Percentiles rank a stretch among this genome's conserved stretches.
These are phyloP conservation scores for Oxytropis ochrocephala DNA, from an alignment of 306 rosid genomes.

Conservation along the genomic window DNA sequence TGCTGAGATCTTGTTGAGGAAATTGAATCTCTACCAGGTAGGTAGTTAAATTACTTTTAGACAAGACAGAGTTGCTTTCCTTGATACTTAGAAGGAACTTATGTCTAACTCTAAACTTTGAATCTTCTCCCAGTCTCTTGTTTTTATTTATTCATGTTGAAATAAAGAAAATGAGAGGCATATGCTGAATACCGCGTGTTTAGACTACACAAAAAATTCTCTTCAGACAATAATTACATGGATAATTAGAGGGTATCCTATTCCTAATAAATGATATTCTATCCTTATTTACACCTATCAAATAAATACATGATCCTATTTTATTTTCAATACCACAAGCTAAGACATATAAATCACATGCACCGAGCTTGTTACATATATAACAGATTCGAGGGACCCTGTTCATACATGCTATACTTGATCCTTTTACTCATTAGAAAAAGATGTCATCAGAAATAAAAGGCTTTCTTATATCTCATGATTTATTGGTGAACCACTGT, in stretches of 20 bases:
- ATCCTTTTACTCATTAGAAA: background rate
- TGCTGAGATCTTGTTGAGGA: slow-evolving; percentile 66
- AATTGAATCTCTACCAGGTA: slow-evolving; percentile 79
- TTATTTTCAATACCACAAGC: no score
- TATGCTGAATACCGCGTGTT: no score
- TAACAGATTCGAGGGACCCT: background rate
- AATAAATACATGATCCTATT: no score
- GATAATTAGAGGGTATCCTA: no score
- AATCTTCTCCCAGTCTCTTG: slow-evolving; percentile 7
- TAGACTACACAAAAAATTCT: no score
- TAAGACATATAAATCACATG: no score
- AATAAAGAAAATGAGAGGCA: no score
- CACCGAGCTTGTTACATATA: no score
- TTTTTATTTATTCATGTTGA: background rate
- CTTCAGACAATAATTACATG: no score
- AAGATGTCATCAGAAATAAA: background rate
- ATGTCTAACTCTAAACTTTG: background rate
- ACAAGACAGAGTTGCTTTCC: background rate
- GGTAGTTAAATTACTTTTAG: slow-evolving; percentile 4
- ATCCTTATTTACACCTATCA: no score
- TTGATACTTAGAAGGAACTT: background rate
- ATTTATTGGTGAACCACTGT: background rate
- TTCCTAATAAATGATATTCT: no score
- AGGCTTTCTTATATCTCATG: slow-evolving; percentile 16
- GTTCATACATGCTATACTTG: background rate